Percentiles rank a stretch among this genome's conserved stretches.
Evolutionary conservation across 805 yeast species (phyloP).

Genomic region (Candida nemodendra): DNA sequence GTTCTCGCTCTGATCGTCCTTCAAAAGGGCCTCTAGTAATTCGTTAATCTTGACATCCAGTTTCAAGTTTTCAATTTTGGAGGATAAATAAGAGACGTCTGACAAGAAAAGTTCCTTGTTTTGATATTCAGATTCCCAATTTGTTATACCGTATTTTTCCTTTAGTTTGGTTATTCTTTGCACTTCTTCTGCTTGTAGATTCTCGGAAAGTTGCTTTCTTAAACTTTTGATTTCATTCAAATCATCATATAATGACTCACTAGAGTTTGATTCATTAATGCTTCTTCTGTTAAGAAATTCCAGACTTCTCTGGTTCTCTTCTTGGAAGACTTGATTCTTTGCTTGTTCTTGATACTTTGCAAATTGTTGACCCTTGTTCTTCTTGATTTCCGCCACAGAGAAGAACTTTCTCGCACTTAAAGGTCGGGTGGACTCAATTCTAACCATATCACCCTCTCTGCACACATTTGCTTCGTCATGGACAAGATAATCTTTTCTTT

Average conservation of each 20-base stretch:
- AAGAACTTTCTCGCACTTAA: constrained; percentile 78
- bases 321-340: constrained; percentile 59
- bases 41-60: constrained; percentile 20
- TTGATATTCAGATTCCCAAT: constrained; percentile 23
- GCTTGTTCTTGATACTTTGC: constrained; percentile 76
- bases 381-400: constrained; percentile 89
- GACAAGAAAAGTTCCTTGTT: constrained; percentile 32
- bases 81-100: constrained; percentile 23
- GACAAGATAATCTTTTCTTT: constrained; percentile 80
- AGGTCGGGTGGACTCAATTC: constrained; percentile 88
- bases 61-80: constrained; percentile 21
- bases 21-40: constrained; percentile 17
- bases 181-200: constrained; percentile 31
- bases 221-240: constrained; percentile 21
- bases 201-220: constrained; percentile 13
- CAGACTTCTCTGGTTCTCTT: constrained; percentile 57
- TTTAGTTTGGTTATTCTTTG: constrained; percentile 38
- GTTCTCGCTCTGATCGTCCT: constrained; percentile 34
- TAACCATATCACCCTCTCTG: constrained; percentile 92
- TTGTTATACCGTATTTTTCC: constrained; percentile 29
- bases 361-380: constrained; percentile 88
- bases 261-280: constrained; percentile 20
- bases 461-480: constrained; percentile 93
- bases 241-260: constrained; percentile 32
- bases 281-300: constrained; percentile 54